phyloP scores from a whole-genome alignment of 306 rosid species.

The Quercus suber region DNA sequence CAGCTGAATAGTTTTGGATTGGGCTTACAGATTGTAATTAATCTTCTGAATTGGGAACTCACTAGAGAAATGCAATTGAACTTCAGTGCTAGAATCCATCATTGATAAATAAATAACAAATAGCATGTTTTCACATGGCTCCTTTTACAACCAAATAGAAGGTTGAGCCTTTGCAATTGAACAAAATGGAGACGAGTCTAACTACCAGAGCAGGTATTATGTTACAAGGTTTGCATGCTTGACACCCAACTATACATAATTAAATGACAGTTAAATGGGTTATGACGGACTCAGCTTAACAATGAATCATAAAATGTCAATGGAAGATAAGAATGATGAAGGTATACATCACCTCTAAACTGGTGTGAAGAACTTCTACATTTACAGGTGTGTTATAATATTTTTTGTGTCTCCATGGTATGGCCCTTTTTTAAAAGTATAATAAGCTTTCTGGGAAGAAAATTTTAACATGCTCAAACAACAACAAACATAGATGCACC shows the following conservation, averaged over 20 bases:
- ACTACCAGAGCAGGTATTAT: neutral
- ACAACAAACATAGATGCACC: constrained; percentile 49
- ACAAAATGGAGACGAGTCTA: neutral
- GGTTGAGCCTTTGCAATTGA: neutral
- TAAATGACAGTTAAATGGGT: neutral
- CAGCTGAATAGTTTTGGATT: neutral
- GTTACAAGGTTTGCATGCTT: neutral
- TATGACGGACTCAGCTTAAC: neutral
- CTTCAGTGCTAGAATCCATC: neutral
- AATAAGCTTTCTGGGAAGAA: neutral
- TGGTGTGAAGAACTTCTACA: neutral
- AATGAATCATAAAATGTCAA: neutral
- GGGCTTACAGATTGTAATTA: neutral
- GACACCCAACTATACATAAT: neutral
- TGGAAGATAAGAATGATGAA: neutral
- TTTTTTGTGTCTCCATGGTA: neutral
- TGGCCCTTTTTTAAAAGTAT: neutral
- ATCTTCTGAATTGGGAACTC: neutral
- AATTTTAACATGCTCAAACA: constrained; percentile 6
- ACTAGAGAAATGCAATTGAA: neutral
- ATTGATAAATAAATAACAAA: neutral
- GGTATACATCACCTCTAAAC: neutral
- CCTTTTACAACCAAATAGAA: neutral
- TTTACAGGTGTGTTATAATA: neutral
- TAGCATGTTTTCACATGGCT: neutral